Percentiles rank a stretch among this genome's conserved stretches.
phyloP scores from a whole-genome alignment of 768 basidiomycete species.

The Boletus pseudo-olivaceus region DNA sequence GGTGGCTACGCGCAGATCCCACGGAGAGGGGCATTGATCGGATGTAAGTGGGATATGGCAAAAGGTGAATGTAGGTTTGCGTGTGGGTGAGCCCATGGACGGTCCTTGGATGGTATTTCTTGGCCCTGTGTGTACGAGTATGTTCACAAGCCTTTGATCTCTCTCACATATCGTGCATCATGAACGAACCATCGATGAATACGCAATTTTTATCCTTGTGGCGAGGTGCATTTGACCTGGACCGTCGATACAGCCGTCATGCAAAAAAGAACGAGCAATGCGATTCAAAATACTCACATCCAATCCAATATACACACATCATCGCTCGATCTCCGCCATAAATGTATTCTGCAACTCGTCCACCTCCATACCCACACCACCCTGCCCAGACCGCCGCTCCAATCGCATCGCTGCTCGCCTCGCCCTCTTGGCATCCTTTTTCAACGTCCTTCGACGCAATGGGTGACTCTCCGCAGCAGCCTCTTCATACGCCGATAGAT shows the following conservation, averaged over 20 bases:
- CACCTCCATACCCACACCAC: conserved; percentile 31
- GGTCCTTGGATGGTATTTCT: neutral
- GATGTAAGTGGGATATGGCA: neutral
- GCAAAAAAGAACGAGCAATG: no score
- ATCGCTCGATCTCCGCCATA: conserved; percentile 19
- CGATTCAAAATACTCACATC: neutral
- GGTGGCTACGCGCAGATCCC: conserved; percentile 3
- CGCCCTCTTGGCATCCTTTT: conserved; percentile 61
- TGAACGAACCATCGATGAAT: neutral
- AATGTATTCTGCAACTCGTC: conserved; percentile 23
- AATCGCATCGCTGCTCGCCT: conserved; percentile 46
- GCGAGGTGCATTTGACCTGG: neutral
- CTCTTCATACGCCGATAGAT: conserved; percentile 51
- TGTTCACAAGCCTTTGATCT: neutral
- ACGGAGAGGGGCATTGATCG: neutral
- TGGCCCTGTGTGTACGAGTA: no score
- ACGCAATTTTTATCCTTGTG: neutral
- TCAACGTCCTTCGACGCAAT: conserved; percentile 54
- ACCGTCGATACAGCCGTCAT: no score
- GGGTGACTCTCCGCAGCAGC: conserved; percentile 43
- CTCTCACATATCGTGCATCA: neutral
- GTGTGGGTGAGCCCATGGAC: neutral
- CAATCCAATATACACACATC: neutral
- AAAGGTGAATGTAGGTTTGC: no score
- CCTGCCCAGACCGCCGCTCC: neutral